Evolutionary conservation across 2,329 filamentous ascomycete species (phyloP).

Genomic region (Trichoderma lentiforme): DNA sequence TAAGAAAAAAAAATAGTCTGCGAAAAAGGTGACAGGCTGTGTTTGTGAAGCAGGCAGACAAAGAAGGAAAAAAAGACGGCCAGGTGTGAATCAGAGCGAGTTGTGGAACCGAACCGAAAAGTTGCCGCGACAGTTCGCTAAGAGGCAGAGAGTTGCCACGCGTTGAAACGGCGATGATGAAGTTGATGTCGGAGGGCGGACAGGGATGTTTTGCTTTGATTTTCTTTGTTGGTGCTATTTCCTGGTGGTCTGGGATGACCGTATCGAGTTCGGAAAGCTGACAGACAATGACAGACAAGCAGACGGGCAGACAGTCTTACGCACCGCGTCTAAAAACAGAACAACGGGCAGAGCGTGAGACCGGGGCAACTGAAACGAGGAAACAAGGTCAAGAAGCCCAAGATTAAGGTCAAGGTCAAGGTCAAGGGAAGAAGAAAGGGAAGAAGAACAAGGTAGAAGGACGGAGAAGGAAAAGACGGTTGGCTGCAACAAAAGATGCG

Average conservation of each 20-base stretch:
- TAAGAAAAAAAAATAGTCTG: not conserved
- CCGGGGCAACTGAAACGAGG: not conserved
- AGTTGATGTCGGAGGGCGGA: not conserved
- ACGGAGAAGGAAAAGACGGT: not conserved
- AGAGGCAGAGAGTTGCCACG: slow-evolving; percentile 11
- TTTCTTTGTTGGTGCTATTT: not conserved
- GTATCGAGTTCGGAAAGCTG: not conserved
- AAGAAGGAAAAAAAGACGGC: not conserved
- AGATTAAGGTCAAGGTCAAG: no score
- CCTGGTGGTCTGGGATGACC: not conserved
- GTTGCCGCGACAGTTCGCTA: slow-evolving; percentile 9
- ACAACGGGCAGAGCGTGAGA: not conserved
- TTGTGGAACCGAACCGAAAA: slow-evolving; percentile 12
- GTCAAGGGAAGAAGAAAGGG: not conserved
- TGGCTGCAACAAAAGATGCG: not conserved
- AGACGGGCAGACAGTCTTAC: not conserved
- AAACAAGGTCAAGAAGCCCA: not conserved
- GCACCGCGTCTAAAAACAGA: not conserved
- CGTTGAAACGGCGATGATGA: slow-evolving; percentile 1
- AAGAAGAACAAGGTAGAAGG: not conserved
- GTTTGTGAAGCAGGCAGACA: not conserved
- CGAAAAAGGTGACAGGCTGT: not conserved
- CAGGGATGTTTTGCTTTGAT: not conserved
- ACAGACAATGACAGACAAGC: not conserved
- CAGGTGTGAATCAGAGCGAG: slow-evolving; percentile 4